Evolutionary conservation across 495 filamentous ascomycete genomes (phyloP), one percentile per base, ranked within the genome.

Genomic region (Sporormia fimetaria): DNA sequence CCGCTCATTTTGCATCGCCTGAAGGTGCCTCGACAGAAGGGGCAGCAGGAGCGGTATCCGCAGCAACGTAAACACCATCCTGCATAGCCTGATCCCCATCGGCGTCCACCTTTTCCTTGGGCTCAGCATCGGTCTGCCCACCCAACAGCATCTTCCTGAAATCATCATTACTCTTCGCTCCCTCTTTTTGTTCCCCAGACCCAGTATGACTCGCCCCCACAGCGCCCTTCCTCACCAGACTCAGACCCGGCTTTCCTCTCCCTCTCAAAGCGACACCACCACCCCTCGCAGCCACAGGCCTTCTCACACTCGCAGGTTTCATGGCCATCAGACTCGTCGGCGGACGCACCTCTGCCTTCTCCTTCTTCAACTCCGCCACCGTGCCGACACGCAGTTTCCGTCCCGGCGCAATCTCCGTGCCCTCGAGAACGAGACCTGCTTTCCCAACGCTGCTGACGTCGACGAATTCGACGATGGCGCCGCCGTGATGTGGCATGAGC

Each of bases 381-480:
- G 66, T 78, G 0, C 86, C 88, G 7, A 82, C 73, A 8, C 71
- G 67, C 21, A 94, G 67, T 23, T 64, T 74, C 14, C 73, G 67
- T 6, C 78, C 83, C 0, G 68, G 64, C 2, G 56, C 66, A 39
- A 88, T 78, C 50, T 85, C 79, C 32, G 69, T 58, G 0, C 80
- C 79, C 31, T 92, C 78, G 0, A 95, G 67, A 4, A 68, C 79
- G 26, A 94, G 55, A 0, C 73, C 64, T 0, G 87, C 87, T 57
- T 78, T 81, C 27, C 86, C 86, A 3, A 77, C 80, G 39, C 76
- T 68, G 3, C 75, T 63, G 7, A 80, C 67, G 46, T 82, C 75
- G 7, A 63, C 65, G 54, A 78, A 94, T 55, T 96, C 90, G 29
- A 94, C 68, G 35, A 87, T 78, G 7, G 87, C 90, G n/a, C 90